Conservation (phyloP, 23 red algal genomes). For the Gracilaria vermiculophylla region DNA sequence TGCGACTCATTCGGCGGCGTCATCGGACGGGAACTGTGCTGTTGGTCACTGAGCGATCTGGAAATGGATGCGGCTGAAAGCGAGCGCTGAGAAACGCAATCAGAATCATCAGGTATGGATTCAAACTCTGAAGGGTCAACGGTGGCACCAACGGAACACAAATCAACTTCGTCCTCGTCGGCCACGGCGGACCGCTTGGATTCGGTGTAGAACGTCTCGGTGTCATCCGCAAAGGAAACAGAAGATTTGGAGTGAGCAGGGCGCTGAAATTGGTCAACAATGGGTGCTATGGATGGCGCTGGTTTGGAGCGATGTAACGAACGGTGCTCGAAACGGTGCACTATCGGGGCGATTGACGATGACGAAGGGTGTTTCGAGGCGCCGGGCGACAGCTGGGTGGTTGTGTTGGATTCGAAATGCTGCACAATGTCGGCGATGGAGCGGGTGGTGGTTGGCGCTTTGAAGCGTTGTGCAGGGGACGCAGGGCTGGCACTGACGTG, state of each 20-base stretch:
- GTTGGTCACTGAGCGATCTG: not conserved
- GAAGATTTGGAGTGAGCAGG: not conserved
- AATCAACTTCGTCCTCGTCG: not conserved
- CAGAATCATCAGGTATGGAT: not conserved
- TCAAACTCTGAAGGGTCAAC: conserved; percentile 18
- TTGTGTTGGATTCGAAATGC: conserved; percentile 34
- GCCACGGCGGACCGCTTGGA: not conserved
- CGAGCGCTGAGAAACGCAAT: not conserved
- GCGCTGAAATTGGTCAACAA: conserved; percentile 5
- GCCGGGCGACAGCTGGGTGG: not conserved
- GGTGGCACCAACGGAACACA: conserved; percentile 15
- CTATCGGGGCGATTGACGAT: not conserved
- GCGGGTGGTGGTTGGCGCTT: not conserved
- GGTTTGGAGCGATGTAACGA: not conserved
- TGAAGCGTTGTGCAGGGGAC: not conserved
- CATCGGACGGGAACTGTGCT: not conserved
- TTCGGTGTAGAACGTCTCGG: not conserved
- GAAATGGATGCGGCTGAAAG: not conserved
- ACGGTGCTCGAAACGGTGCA: not conserved
- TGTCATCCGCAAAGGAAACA: not conserved
- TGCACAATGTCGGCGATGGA: conserved; percentile 51
- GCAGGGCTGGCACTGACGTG: not conserved
- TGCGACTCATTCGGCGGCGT: not conserved
- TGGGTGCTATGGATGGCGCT: not conserved
- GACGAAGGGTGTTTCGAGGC: not conserved